Evolutionary conservation across 2,329 filamentous ascomycete species (phyloP).

Genomic region (Cercospora zeina): DNA sequence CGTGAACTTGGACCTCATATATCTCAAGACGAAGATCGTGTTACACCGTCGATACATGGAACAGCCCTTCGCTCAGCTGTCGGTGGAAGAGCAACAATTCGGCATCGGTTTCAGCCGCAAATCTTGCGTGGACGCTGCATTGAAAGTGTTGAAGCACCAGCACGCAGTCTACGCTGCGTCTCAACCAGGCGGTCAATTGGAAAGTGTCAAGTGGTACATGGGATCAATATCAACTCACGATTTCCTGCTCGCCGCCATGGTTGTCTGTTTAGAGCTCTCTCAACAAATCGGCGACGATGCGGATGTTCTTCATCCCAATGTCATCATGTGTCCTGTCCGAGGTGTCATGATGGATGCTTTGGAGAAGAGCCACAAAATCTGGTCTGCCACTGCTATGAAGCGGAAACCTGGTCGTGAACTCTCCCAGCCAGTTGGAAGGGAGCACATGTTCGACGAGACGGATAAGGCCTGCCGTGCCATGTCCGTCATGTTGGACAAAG

Average conservation of each 20-base stretch:
- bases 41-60: constrained; percentile 57
- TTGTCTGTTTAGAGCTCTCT: constrained; percentile 50
- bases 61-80: constrained; percentile 34
- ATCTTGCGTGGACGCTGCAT: constrained; percentile 52
- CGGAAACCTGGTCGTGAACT: constrained; percentile 13
- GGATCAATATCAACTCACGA: constrained; percentile 50
- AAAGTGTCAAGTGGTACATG: constrained; percentile 50
- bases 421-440: constrained; percentile 22
- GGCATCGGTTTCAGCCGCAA: constrained; percentile 40
- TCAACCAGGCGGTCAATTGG: constrained; percentile 47
- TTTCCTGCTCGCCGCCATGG: constrained; percentile 52
- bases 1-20: constrained; percentile 55
- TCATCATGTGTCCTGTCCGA: constrained; percentile 31
- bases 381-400: constrained; percentile 29
- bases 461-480: constrained; percentile 38
- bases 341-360: constrained; percentile 37
- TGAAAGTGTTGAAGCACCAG: constrained; percentile 53
- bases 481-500: constrained; percentile 38
- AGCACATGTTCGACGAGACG: constrained; percentile 36
- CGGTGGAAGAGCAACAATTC: constrained; percentile 38
- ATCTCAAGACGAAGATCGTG: constrained; percentile 54
- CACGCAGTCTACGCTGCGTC: constrained; percentile 53
- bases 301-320: constrained; percentile 19
- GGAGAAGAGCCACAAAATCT: constrained; percentile 40
- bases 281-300: constrained; percentile 33